These are phyloP conservation scores for Heritiera fomes DNA, from an alignment of 345 rosid genomes.

Conservation along the genomic window DNA sequence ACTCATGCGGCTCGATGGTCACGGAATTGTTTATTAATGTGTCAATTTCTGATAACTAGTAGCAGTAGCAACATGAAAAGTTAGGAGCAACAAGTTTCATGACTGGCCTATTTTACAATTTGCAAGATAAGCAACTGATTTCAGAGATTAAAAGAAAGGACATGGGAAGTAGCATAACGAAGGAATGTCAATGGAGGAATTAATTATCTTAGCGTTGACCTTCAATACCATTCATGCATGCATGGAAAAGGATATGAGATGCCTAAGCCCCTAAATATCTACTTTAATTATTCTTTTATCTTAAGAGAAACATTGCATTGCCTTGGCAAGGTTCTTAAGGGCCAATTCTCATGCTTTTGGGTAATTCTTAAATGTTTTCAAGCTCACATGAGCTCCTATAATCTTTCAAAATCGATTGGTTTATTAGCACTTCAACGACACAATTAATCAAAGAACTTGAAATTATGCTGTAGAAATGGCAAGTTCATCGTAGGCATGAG, in stretches of 20 bases:
- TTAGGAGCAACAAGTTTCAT: background rate
- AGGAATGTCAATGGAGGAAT: background rate
- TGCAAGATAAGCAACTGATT: constrained; percentile 1
- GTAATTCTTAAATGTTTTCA: constrained; percentile 1
- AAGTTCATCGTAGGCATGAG: background rate
- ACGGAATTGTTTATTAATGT: background rate
- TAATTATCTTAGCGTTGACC: constrained; percentile 10
- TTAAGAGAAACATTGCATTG: background rate
- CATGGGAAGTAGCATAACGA: background rate
- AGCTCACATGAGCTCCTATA: constrained; percentile 7
- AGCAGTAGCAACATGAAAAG: background rate
- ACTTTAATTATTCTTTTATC: constrained; percentile 25
- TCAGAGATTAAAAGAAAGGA: background rate
- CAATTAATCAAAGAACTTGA: background rate
- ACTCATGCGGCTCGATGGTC: too few species aligned
- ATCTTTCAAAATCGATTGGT: background rate
- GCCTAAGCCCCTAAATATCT: constrained; percentile 3
- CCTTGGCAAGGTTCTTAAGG: constrained; percentile 15
- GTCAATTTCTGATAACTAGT: background rate
- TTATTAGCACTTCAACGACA: background rate
- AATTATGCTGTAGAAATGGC: background rate
- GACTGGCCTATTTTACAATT: background rate
- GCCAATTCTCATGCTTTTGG: background rate
- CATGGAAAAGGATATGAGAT: constrained; percentile 21
- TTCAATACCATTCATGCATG: background rate